A percentile compares a stretch with the other conserved stretches of the same genome.
Conservation (phyloP, 768 basidiomycete genomes). For the Mrakia hoshinonis region DNA sequence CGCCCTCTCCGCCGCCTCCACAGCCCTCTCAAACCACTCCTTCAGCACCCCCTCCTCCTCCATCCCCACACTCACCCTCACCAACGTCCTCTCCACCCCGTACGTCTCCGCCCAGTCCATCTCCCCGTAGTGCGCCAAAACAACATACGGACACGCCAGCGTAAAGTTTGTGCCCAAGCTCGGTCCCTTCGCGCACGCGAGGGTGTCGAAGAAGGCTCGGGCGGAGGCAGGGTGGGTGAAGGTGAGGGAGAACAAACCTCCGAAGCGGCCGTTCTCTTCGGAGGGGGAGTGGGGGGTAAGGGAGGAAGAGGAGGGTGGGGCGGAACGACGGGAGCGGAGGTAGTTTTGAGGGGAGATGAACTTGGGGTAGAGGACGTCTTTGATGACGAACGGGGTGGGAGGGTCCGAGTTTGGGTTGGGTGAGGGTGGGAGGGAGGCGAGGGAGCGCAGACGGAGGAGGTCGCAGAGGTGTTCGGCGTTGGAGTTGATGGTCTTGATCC, state of each 20-base stretch:
- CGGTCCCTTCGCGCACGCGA: conserved; percentile 81
- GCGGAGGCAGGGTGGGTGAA: conserved; percentile 65
- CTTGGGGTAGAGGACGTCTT: conserved; percentile 83
- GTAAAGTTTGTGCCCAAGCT: conserved; percentile 89
- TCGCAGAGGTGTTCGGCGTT: conserved; percentile 79
- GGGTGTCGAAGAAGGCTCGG: conserved; percentile 70
- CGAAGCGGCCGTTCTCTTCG: conserved; percentile 46
- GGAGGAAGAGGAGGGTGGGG: conserved; percentile 39
- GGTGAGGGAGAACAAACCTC: conserved; percentile 77
- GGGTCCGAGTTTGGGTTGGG: conserved; percentile 5
- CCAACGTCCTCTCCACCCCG: conserved; percentile 73
- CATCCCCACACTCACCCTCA: conserved; percentile 84
- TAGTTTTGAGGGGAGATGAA: conserved; percentile 66
- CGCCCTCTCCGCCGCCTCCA: conserved; percentile 59
- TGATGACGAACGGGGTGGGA: conserved; percentile 49
- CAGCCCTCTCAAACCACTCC: conserved; percentile 53
- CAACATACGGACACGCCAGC: conserved; percentile 82
- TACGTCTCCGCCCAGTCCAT: conserved; percentile 82
- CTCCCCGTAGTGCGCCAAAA: conserved; percentile 82
- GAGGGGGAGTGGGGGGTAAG: conserved; percentile 10
- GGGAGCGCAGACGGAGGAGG: conserved; percentile 52
- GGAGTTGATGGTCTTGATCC: conserved; percentile 64
- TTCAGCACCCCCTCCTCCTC: conserved; percentile 59
- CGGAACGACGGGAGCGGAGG: conserved; percentile 49
- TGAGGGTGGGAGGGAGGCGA: conserved; percentile 24